Evolutionary conservation across 2,329 filamentous ascomycete genomes (phyloP).

Genomic region (Talaromyces sp.): DNA sequence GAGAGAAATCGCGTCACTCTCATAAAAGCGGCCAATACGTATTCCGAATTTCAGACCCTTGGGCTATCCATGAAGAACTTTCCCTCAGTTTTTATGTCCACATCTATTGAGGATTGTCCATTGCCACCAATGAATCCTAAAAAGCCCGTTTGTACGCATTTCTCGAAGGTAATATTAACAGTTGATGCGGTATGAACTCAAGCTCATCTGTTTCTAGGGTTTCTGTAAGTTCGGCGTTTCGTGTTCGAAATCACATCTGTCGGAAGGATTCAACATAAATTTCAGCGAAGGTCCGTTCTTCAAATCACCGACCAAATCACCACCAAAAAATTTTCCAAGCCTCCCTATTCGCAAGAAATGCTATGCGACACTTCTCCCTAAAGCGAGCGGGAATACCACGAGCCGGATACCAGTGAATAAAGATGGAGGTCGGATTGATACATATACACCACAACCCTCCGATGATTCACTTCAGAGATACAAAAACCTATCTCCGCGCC

Average conservation of each 20-base stretch:
- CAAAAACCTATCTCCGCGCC: constrained; percentile 41
- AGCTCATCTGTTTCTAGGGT: not conserved
- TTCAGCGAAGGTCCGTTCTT: not conserved
- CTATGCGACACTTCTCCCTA: constrained; percentile 21
- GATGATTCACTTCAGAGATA: constrained; percentile 38
- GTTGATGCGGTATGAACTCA: not conserved
- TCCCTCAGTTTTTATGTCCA: not conserved
- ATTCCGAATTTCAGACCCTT: not conserved
- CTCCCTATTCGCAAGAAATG: constrained; percentile 27
- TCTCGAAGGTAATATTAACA: not conserved
- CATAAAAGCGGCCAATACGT: not conserved
- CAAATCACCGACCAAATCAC: not conserved
- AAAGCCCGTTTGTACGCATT: not conserved
- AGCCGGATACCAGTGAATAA: constrained; percentile 48
- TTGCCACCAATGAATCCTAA: not conserved
- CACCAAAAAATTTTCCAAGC: not conserved
- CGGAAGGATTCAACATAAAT: not conserved
- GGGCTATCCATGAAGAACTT: not conserved
- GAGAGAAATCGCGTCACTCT: not conserved
- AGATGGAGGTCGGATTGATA: constrained; percentile 48
- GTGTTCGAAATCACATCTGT: not conserved
- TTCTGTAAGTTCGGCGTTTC: not conserved
- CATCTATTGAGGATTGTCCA: not conserved
- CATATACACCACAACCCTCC: constrained; percentile 36
- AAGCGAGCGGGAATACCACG: constrained; percentile 18